Percentiles rank a stretch among this genome's conserved stretches.
Conservation (phyloP, 768 basidiomycete species). For the Calocybe cyanea region DNA sequence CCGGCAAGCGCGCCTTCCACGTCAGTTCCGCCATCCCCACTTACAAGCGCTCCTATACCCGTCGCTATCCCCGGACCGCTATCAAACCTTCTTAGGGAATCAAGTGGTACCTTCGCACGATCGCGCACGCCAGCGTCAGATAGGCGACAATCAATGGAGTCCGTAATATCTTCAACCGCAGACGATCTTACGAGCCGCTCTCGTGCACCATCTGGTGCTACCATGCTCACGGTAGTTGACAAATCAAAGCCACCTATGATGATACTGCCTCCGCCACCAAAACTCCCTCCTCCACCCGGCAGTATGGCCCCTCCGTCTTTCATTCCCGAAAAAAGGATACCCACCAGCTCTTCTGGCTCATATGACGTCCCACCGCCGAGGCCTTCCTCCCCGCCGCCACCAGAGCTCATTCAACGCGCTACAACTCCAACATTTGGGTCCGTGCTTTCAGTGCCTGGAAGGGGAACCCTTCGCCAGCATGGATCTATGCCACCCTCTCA, state of each 20-base stretch:
- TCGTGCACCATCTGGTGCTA: constrained; percentile 56
- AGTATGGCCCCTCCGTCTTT: constrained; percentile 75
- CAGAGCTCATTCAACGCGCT: constrained; percentile 89
- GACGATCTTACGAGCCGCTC: constrained; percentile 40
- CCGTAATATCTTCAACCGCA: constrained; percentile 49
- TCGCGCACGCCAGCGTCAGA: constrained; percentile 55
- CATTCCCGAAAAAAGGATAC: constrained; percentile 64
- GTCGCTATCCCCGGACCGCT: constrained; percentile 29
- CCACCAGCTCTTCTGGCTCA: constrained; percentile 38
- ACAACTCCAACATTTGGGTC: constrained; percentile 80
- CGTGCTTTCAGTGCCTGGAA: constrained; percentile 53
- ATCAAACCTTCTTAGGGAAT: constrained; percentile 46
- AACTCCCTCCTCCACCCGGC: constrained; percentile 64
- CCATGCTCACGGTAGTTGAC: constrained; percentile 53
- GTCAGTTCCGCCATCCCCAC: constrained; percentile 25
- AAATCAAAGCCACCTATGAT: constrained; percentile 85
- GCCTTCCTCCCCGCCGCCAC: constrained; percentile 89
- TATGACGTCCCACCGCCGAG: constrained; percentile 73
- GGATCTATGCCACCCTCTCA: constrained; percentile 74
- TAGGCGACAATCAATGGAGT: constrained; percentile 70
- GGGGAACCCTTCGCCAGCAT: constrained; percentile 49
- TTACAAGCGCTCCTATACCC: constrained; percentile 29
- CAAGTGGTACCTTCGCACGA: constrained; percentile 45
- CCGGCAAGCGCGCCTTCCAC: constrained; percentile 20
- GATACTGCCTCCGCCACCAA: constrained; percentile 77